These are phyloP conservation scores for Vaccinium corymbosum DNA, from an alignment of 148 eudicot genomes.

Conservation along the genomic window DNA sequence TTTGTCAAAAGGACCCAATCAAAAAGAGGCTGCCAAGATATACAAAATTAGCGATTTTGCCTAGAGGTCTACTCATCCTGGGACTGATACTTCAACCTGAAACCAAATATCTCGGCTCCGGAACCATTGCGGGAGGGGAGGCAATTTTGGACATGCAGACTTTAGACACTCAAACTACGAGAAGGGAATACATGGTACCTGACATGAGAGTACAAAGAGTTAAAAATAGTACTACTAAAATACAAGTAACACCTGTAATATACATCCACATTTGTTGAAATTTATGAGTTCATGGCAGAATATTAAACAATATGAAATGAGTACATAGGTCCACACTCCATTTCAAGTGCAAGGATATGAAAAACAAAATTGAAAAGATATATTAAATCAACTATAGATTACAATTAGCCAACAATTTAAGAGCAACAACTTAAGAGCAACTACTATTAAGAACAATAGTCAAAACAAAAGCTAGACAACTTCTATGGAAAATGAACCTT, in stretches of 20 bases:
- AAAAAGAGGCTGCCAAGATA: not conserved
- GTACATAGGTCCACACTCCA: not conserved
- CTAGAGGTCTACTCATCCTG: not conserved
- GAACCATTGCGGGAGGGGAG: not conserved
- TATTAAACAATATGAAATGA: not conserved
- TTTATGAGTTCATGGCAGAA: not conserved
- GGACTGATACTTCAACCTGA: slow-evolving; percentile 3
- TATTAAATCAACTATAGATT: not conserved
- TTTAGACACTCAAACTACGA: not conserved
- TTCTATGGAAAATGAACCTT: not conserved
- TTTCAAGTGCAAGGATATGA: not conserved
- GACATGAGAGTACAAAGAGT: not conserved
- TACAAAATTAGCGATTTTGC: not conserved
- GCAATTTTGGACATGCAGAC: not conserved
- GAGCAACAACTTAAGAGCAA: not conserved
- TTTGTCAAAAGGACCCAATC: not conserved
- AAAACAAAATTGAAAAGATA: not conserved
- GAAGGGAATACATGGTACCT: not conserved
- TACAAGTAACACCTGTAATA: not conserved
- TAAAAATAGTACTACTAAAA: not conserved
- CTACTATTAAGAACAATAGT: not conserved
- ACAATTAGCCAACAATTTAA: not conserved
- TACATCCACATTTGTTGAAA: not conserved
- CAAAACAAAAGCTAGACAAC: not conserved
- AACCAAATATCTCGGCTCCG: not conserved